Evolutionary conservation across 768 basidiomycete genomes (phyloP), one percentile per base, ranked within the genome.

Genomic region (Ramaria sp.): DNA sequence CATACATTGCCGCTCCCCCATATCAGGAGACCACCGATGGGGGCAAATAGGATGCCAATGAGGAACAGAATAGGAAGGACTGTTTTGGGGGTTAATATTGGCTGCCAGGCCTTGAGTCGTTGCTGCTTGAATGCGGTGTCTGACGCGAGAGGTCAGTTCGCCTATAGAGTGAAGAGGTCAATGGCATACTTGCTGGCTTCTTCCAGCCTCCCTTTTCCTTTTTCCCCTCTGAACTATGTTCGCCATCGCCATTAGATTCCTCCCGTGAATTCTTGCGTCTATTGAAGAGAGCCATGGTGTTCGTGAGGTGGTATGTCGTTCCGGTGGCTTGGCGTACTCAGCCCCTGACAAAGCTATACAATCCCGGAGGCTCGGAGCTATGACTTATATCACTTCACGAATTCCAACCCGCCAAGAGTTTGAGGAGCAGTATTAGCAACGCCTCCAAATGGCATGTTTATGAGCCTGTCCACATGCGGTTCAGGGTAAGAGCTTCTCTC

Each of bases 41-140:
- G 94, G 0, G 90, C 95, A 68, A 99, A 99, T 61, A 98, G 72
- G 63, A 99, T 77, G 46, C 91, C 96, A 64, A 98, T 83, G 66
- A 97, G 82, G 71, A 99, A 94, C 47, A 99, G 80, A 0, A 93
- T 95, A 3, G 96, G 96, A 15, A 99, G 80, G 20, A 99, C 96
- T 1, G 93, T 96, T 71, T 94, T 94, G 4, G 96, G 96, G 4
- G 94, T 97, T 48, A 98, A 79, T 68, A 99, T 98, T 9, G 96
- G 96, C 78, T 99, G 96, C 96, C 96, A 99, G 66, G 96, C 96
- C 75, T 97, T 98, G 67, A 99, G 81, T 56, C 96, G 88, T 71
- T 99, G 96, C 70, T 99, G 96, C 74, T 96, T 98, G 81, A 96
- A 97, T 41, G 94, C 95, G 59, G 94, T 97, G 72, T 97, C 92